Base-by-base conservation (phyloP, 2,329 filamentous ascomycete genomes). In the Penicillium sp. region DNA sequence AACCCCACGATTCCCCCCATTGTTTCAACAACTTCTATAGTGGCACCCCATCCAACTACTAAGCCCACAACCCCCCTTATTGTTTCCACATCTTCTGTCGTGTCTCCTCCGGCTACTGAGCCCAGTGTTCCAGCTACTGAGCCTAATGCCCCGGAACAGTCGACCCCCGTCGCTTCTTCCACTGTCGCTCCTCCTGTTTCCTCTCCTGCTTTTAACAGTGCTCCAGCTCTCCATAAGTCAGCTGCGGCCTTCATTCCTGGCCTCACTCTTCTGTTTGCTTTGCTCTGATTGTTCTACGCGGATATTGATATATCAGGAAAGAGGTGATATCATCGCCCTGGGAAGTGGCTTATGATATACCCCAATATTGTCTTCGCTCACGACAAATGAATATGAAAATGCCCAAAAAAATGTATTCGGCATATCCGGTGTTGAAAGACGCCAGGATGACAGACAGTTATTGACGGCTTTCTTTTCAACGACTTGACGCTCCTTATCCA, bases 401-500 rank as follows among this genome's bases (percentile, higher is more conserved):
- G 19, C 16, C 5, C 3, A 45, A 59, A 52, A 62, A 62, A 52
- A 53, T 48, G 25, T 22, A 52, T 59, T 57, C 47, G 55, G 22
- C 28, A 43, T 41, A 50, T 43, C 17, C 26, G 33, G 40, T 51
- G 25, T 36, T 40, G 19, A 43, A 28, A 37, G 37, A 48, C 47
- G 30, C 25, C 44, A 51, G 45, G 30, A 42, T 50, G 52, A 50
- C 30, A 48, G 57, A 9, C 26, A 12, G 30, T 50, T 48, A 47
- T 58, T 51, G 31, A 55, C 42, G 47, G 57, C 44, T 56, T 53
- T 37, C 28, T 54, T 56, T 22, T 22, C 22, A 35, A 58, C 25
- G 55, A 65, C 53, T 43, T 58, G 46, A 62, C 61, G 48, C 53
- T 65, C 57, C 61, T 61, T 62, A 59, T 54, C 45, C 46, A 57